Conservation (phyloP, 352 stramenopile genomes). For the Pythium periplocum region DNA sequence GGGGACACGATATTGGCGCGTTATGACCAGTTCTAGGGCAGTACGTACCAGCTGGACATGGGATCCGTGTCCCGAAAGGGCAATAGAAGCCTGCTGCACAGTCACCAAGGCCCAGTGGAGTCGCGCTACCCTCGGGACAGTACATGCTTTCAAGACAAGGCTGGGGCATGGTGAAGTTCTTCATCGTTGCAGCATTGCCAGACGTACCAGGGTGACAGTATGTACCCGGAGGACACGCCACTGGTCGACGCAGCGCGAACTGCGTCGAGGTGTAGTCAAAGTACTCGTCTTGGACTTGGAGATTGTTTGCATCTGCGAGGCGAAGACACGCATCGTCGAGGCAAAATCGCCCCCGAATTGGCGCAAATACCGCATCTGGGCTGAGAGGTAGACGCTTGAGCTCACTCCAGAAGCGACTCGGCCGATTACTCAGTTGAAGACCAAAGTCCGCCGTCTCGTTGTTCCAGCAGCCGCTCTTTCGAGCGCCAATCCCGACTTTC, state of each 20-base stretch:
- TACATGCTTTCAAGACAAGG: constrained; percentile 89
- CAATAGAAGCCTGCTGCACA: constrained; percentile 92
- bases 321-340: constrained; percentile 89
- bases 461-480: constrained; percentile 90
- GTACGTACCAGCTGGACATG: constrained; percentile 90
- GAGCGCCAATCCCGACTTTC: constrained; percentile 41
- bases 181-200: constrained; percentile 65
- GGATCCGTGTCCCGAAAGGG: constrained; percentile 79
- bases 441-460: constrained; percentile 95
- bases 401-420: constrained; percentile 93
- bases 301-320: constrained; percentile 77
- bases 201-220: constrained; percentile 90
- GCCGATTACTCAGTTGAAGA: constrained; percentile 82
- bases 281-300: constrained; percentile 59
- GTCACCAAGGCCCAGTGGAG: constrained; percentile 74
- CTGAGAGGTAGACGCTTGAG: constrained; percentile 86
- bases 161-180: constrained; percentile 87
- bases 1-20: constrained; percentile 86
- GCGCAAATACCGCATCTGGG: constrained; percentile 57
- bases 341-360: constrained; percentile 91
- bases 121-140: constrained; percentile 86
- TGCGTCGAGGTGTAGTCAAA: constrained; percentile 82
- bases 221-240: constrained; percentile 82
- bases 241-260: constrained; percentile 77
- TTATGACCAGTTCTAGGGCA: constrained; percentile 84